Evolutionary conservation across 2,329 filamentous ascomycete species (phyloP).

Genomic region (Alternaria conjuncta): DNA sequence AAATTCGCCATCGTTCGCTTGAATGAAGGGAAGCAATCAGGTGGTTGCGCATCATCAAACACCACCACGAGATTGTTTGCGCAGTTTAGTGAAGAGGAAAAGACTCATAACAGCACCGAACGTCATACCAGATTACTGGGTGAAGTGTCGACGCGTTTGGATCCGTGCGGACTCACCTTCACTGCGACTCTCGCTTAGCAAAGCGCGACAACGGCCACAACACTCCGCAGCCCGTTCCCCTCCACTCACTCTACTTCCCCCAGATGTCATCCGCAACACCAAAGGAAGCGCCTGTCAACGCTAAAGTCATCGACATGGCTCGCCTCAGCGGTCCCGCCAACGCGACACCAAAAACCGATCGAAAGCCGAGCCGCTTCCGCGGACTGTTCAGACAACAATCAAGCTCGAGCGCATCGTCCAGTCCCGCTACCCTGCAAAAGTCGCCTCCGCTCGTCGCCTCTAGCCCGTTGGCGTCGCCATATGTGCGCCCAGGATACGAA

Average conservation of each 20-base stretch:
- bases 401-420: neutral
- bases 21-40: neutral
- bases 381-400: slow-evolving; percentile 12
- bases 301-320: slow-evolving; percentile 6
- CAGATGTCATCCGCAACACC: neutral
- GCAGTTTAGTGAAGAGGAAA: accelerated
- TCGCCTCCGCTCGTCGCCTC: neutral
- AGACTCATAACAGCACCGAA: neutral
- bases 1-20: neutral
- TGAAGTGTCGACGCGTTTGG: neutral
- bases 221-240: neutral
- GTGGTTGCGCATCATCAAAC: neutral
- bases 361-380: slow-evolving; percentile 14
- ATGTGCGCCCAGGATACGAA: slow-evolving; percentile 11
- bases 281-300: neutral
- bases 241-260: neutral
- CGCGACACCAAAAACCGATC: slow-evolving; percentile 6
- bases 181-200: neutral
- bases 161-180: neutral
- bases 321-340: slow-evolving; percentile 15
- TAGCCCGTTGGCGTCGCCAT: slow-evolving; percentile 1
- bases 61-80: neutral
- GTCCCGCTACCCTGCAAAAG: neutral
- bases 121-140: neutral
- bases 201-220: neutral